Base-by-base conservation (phyloP, 225 moss, liverwort and hornwort genomes). In the Sphagnum contortum region DNA sequence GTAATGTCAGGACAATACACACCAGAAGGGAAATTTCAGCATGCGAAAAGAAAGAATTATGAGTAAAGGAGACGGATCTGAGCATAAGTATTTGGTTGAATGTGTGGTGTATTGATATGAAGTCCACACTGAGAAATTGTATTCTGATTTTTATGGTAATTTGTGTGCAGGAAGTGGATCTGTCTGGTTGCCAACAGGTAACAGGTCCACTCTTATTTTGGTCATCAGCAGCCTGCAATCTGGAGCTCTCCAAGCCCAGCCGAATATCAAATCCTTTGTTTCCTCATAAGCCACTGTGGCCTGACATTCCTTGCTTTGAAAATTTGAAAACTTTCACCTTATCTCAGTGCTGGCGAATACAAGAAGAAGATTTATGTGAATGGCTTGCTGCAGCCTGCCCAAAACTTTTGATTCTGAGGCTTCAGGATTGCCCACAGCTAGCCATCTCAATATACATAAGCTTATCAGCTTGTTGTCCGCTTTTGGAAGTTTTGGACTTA, bases 381-480 rank as follows among this genome's bases (percentile, higher is more conserved):
- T 92, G 89, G 89, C 69, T 89, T 45, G 57, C 72, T 69, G 69
- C 77, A 61, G 77, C 83, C 52, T 87, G 81, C 62, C 89, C 92
- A 64, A 68, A 71, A 61, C 75, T 92, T 29, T 61, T 60, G 12
- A 75, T 82, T 69, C 69, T 92, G 47, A 72, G 66, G 64, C 70
- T 73, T 49, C 60, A 62, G 7, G 75, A 89, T 49, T 92, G 89
- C 69, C 81, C 81, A 61, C 78, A 87, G 56, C 57, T 81, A n/a
- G 66, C 60, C 12, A 56, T 81, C 48, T 71, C 59, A 47, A 64
- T 80, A 49, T 62, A 85, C 53, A 69, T 69, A 47, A 47, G 56
- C 48, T 59, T 82, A 52, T 70, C 79, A 53, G 4, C 71, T 50
- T 66, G 56, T 56, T 78, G 83, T 64, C 81, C 80, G 45, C 60